These are phyloP conservation scores for Diplodia seriata DNA, from an alignment of 2,329 filamentous ascomycete genomes.

Conservation along the genomic window DNA sequence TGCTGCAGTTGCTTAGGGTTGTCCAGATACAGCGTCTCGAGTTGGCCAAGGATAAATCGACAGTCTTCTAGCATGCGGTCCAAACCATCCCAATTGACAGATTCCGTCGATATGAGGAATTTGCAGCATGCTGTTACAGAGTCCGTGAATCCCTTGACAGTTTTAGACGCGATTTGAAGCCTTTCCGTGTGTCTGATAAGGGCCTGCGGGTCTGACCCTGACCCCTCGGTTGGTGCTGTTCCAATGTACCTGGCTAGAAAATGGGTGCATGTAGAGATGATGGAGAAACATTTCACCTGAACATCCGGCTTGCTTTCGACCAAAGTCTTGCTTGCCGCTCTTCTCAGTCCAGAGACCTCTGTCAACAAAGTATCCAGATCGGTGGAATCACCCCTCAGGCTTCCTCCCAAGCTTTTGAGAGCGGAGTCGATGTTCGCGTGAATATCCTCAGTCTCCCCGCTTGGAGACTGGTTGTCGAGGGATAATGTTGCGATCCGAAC, in stretches of 20 bases:
- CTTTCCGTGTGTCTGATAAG: conserved; percentile 7
- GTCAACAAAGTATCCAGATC: conserved; percentile 47
- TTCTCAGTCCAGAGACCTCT: conserved; percentile 37
- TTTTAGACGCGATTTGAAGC: conserved; percentile 36
- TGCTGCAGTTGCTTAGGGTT: conserved; percentile 22
- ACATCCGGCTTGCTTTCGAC: conserved; percentile 21
- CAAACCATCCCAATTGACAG: conserved; percentile 43
- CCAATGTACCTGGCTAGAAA: conserved; percentile 46
- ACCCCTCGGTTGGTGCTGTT: conserved; percentile 34
- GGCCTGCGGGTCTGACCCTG: conserved; percentile 36
- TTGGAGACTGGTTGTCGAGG: conserved; percentile 41
- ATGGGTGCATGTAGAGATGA: conserved; percentile 43
- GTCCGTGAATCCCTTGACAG: conserved; percentile 46
- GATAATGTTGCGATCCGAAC: conserved; percentile 44
- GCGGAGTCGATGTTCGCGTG: conserved; percentile 38
- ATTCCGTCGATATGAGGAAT: conserved; percentile 35
- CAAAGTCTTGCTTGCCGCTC: conserved; percentile 41
- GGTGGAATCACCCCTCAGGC: conserved; percentile 42
- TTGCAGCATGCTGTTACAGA: conserved; percentile 46
- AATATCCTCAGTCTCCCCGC: conserved; percentile 35
- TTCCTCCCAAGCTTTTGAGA: conserved; percentile 41
- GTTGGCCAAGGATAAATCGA: conserved; percentile 39
- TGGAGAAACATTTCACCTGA: conserved; percentile 34
- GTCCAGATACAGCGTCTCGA: conserved; percentile 37
- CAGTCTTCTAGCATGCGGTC: conserved; percentile 45